Evolutionary conservation across 352 stramenopile species (phyloP), one percentile per base, ranked within the genome.

Genomic region (Phytophthora ramorum): DNA sequence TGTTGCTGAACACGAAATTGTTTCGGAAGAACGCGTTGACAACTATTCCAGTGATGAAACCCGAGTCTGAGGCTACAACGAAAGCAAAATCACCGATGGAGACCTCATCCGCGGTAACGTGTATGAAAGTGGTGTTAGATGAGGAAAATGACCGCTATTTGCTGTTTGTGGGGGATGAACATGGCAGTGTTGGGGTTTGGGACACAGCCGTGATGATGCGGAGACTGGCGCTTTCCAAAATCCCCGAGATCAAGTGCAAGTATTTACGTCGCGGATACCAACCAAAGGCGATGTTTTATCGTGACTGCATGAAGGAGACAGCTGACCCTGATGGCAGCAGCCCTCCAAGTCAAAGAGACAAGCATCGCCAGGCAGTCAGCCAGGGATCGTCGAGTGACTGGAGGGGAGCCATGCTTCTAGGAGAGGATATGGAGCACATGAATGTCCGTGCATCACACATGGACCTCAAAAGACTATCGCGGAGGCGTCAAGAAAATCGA

Each of bases 221-320:
- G n/a, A 74, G 79, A 14, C 57, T 91, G 0, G 56, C 73, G 3
- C 41, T 93, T 5, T 71, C 76, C 2, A 85, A 87, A 43, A 90
- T 91, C 46, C 79, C 82, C 0, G 78, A 89, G 44, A 75, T 78
- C 12, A 85, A 85, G 24, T 84, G 80, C 53, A 90, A 90, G 43
- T 82, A 83, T 38, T 51, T 88, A 12, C 64, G 79, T 0, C 78
- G 81, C 10, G 82, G 85, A 3, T 91, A 91, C 47, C 80, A 93
- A 26, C 79, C 81, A 0, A 81, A 81, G 17, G 72, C 76, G 1
- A 87, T 78, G 66, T 91, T 93, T 61, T 61, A 70, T 26, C 80
- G 82, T 7, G 79, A 89, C 28, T 89, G 52, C 22, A n/a, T 69
- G 7, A 86, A 86, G 44, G 81, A 93, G 30, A 30, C 58, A 5